Conservation (phyloP, 192 early-diverging fungal species). For the Backusella luteola region DNA sequence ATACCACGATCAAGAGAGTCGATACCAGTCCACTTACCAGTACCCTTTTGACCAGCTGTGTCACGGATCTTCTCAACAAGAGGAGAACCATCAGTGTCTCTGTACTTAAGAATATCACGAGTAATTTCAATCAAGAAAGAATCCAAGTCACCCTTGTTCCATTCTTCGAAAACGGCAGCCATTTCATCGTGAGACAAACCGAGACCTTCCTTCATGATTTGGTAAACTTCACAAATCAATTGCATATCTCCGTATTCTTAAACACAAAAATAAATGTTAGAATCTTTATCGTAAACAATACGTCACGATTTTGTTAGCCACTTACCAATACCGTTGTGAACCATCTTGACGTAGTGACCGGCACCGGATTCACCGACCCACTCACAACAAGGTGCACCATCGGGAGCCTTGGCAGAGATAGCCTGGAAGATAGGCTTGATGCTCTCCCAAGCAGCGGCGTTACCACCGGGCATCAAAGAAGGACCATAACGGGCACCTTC, state of each 20-base stretch:
- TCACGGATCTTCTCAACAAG: slow-evolving; percentile 95
- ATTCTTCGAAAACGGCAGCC: slow-evolving; percentile 83
- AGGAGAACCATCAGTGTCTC: slow-evolving; percentile 84
- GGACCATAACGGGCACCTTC: slow-evolving; percentile 98
- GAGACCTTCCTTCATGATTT: slow-evolving; percentile 87
- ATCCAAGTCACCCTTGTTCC: slow-evolving; percentile 98
- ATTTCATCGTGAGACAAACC: slow-evolving; percentile 84
- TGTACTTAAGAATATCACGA: slow-evolving; percentile 88
- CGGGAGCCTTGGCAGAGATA: slow-evolving; percentile 85
- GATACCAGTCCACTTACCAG: slow-evolving; percentile 98
- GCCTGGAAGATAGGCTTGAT: slow-evolving; percentile 97
- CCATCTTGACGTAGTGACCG: slow-evolving; percentile 99
- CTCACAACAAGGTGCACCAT: slow-evolving; percentile 94
- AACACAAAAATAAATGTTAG: slow-evolving; percentile 2
- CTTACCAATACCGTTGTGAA: slow-evolving; percentile 95
- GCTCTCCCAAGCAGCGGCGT: slow-evolving; percentile 86
- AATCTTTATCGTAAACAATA: not conserved
- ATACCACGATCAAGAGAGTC: slow-evolving; percentile 93
- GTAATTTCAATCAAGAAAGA: slow-evolving; percentile 98
- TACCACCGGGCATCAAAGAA: slow-evolving; percentile 97
- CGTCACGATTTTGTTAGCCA: not conserved
- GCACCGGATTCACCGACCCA: slow-evolving; percentile 98
- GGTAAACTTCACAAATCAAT: slow-evolving; percentile 95
- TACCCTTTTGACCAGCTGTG: slow-evolving; percentile 97
- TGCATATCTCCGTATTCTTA: slow-evolving; percentile 98